Evolutionary conservation across 1,139 yeast species (phyloP), one percentile per base, ranked within the genome.

Genomic region (Geotrichum cucujoidarum): DNA sequence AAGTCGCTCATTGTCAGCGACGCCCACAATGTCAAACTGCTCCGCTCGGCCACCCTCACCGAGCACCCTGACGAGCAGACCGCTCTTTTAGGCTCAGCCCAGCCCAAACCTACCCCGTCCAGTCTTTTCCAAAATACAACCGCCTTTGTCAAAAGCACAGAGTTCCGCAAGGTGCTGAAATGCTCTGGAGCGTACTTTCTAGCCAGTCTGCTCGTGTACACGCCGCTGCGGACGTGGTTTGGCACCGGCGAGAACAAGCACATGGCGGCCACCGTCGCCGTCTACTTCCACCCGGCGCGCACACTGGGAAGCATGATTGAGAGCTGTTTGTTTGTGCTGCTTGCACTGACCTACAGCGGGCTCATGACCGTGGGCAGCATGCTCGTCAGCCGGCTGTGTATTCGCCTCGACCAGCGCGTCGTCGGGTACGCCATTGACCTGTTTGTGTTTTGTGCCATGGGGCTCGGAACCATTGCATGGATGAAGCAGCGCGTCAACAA

Each of bases 281-380:
- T 86, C 2, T 87, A 87, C 63, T 86, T 87, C 69, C 94, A 86
- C 59, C 92, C 95, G 0, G 77, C 90, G 2, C 66, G 95, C 46
- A 76, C 94, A 1, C 77, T 78, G 49, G 95, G 95, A 0, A 78
- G 87, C 21, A 86, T 86, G 94, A 76, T 80, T 50, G 89, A 86
- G 60, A 80, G 89, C 8, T 64, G 84, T 20, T 60, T 78, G 40
- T 87, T 78, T 66, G 92, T 81, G 11, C 57, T 73, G 0, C 53
- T 77, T 3, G 73, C 90, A 0, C 65, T 86, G 17, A 50, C 69
- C 1, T 85, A 75, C 67, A 77, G 84, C 44, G 75, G 83, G 44
- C 53, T 73, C 0, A 74, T 82, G 4, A 76, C 86, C 1, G 64
- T 81, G 30, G 60, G 71, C 0, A 76, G 88, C 40, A 74, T 87